These are phyloP conservation scores for Aspergillus haitiensis DNA, from an alignment of 495 filamentous ascomycete genomes.

Conservation along the genomic window DNA sequence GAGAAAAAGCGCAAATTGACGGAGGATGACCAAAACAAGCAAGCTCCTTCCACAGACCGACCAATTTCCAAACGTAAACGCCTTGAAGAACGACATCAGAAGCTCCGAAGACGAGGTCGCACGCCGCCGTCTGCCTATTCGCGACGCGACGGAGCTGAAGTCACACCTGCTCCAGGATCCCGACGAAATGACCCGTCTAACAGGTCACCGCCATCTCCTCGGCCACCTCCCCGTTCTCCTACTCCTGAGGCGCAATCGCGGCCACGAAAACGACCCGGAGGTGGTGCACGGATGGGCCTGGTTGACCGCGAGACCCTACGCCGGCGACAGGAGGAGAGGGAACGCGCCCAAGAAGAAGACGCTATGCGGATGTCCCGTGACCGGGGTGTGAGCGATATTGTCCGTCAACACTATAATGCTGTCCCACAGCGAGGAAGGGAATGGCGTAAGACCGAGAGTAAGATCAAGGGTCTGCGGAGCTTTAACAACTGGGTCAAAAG, in stretches of 20 bases:
- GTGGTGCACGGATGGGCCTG: constrained; percentile 71
- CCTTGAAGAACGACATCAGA: constrained; percentile 47
- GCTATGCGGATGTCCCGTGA: constrained; percentile 48
- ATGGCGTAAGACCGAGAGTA: constrained; percentile 89
- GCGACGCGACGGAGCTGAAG: constrained; percentile 38
- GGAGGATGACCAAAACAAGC: constrained; percentile 26
- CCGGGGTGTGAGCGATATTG: constrained; percentile 75
- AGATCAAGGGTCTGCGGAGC: constrained; percentile 88
- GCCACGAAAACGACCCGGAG: constrained; percentile 84
- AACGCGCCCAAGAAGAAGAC: constrained; percentile 58
- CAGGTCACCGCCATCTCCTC: constrained; percentile 43
- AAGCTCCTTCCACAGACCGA: constrained; percentile 25
- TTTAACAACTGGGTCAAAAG: constrained; percentile 99
- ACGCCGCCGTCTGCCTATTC: constrained; percentile 46
- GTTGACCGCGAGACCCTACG: constrained; percentile 68
- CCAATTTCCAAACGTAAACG: constrained; percentile 43
- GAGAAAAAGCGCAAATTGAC: constrained; percentile 31
- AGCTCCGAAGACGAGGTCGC: constrained; percentile 38
- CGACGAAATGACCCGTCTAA: constrained; percentile 27
- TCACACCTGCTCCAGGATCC: constrained; percentile 6
- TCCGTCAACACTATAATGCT: constrained; percentile 92
- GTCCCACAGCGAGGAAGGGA: constrained; percentile 83
- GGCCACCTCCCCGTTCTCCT: constrained; percentile 38
- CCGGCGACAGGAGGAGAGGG: constrained; percentile 63
- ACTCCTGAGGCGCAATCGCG: constrained; percentile 51